These are phyloP conservation scores for Leptomonas pyrrhocoris DNA, from an alignment of 208 protist species.

Conservation along the genomic window DNA sequence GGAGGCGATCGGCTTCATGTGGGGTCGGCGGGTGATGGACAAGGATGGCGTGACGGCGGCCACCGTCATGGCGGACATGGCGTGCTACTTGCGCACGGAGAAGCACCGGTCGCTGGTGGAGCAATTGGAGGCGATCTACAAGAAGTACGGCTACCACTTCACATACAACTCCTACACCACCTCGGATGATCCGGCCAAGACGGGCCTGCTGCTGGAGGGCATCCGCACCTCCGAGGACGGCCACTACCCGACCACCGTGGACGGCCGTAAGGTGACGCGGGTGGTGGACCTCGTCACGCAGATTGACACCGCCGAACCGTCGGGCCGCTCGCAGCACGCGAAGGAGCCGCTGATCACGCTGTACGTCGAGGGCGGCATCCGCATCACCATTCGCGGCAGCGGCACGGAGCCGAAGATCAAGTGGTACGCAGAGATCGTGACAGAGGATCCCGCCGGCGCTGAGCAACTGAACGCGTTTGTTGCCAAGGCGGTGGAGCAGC, in stretches of 20 bases:
- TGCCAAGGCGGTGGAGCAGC: conserved; percentile 47
- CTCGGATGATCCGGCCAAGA: conserved; percentile 79
- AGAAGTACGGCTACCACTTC: conserved; percentile 88
- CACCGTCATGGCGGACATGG: conserved; percentile 92
- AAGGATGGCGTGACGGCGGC: conserved; percentile 98
- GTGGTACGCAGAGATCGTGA: conserved; percentile 86
- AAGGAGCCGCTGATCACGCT: conserved; percentile 96
- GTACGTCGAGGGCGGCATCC: conserved; percentile 91
- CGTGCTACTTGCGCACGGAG: conserved; percentile 57
- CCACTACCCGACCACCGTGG: conserved; percentile 57
- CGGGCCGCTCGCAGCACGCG: conserved; percentile 54
- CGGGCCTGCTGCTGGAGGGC: conserved; percentile 79
- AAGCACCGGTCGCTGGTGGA: conserved; percentile 35
- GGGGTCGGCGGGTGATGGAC: conserved; percentile 89
- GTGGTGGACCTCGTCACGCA: conserved; percentile 93
- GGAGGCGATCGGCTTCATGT: conserved; percentile 98
- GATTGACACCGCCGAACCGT: conserved; percentile 63
- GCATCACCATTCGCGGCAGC: conserved; percentile 93
- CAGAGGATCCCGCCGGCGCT: conserved; percentile 29
- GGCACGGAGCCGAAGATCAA: conserved; percentile 99
- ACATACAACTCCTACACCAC: conserved; percentile 95
- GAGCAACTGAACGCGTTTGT: conserved; percentile 50
- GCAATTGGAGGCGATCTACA: conserved; percentile 81
- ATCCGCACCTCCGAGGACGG: conserved; percentile 58
- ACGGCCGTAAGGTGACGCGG: conserved; percentile 54